phyloP scores from a whole-genome alignment of 2,329 filamentous ascomycete species.

The Ambrosiella cleistominuta region DNA sequence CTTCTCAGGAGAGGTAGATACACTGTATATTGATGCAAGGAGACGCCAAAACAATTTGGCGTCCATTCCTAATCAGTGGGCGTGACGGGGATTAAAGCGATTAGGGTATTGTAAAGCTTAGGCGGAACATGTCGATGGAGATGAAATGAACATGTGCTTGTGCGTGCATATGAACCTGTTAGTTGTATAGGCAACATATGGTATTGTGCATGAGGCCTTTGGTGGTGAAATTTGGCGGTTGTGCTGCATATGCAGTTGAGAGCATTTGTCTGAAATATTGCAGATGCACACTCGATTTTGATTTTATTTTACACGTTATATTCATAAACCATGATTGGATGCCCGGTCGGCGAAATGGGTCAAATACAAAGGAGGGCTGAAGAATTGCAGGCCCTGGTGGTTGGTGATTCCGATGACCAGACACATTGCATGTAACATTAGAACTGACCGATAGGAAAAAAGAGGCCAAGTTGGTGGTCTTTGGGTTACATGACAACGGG shows the following conservation, averaged over 20 bases:
- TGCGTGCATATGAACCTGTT: neutral
- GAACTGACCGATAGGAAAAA: no score
- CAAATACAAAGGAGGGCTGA: no score
- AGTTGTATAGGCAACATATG: neutral
- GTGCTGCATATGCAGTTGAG: neutral
- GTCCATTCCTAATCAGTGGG: neutral
- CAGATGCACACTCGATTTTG: no score
- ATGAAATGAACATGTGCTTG: neutral
- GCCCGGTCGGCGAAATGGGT: no score
- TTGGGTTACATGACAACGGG: no score
- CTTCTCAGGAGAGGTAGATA: no score
- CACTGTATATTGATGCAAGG: neutral
- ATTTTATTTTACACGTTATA: neutral
- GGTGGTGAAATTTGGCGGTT: neutral
- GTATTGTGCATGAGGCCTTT: neutral
- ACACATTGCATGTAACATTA: no score
- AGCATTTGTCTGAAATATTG: neutral
- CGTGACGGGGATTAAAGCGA: neutral
- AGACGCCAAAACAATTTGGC: neutral
- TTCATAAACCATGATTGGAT: no score
- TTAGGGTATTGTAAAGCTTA: no score
- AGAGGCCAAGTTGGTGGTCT: no score
- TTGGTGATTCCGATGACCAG: no score
- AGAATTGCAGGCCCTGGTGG: no score
- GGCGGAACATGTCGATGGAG: neutral